These are phyloP conservation scores for Vigna angularis DNA, from an alignment of 306 rosid genomes.

Conservation along the genomic window DNA sequence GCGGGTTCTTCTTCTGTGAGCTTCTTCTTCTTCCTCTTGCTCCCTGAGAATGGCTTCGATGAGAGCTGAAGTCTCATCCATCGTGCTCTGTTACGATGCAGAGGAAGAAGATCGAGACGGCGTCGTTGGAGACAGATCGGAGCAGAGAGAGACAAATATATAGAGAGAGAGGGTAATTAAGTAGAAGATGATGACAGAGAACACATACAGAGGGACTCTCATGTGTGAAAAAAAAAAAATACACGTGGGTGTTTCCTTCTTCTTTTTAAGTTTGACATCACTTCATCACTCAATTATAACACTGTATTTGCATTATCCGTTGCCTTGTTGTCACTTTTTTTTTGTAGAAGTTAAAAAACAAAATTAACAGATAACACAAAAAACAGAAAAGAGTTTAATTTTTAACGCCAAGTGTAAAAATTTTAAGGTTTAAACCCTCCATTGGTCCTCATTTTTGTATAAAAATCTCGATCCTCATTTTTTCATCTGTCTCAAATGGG, in stretches of 20 bases:
- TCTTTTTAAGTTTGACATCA: background rate
- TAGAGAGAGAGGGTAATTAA: conserved; percentile 10
- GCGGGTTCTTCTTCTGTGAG: conserved; percentile 34
- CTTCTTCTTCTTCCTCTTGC: conserved; percentile 55
- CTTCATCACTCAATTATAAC: conserved; percentile 9
- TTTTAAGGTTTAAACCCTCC: too few relatives aligned
- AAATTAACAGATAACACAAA: background rate
- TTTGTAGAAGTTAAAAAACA: background rate
- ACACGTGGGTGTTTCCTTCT: conserved; percentile 25
- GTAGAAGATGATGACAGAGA: conserved; percentile 6
- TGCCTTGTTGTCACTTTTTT: background rate
- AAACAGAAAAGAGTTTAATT: background rate
- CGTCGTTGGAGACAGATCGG: conserved; percentile 10
- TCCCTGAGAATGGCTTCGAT: conserved; percentile 67
- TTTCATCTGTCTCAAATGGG: too few relatives aligned
- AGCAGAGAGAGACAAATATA: conserved; percentile 2
- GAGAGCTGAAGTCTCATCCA: conserved; percentile 74
- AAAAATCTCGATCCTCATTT: too few relatives aligned
- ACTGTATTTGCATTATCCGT: conserved; percentile 39
- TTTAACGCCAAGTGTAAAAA: too few relatives aligned
- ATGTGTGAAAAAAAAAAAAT: conserved; percentile 14
- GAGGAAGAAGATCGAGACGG: background rate
- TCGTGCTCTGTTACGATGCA: background rate
- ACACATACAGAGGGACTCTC: background rate
- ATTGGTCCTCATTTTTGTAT: too few relatives aligned